Percentiles rank a stretch among this genome's conserved stretches.
These are phyloP conservation scores for Brassica balearica DNA, from an alignment of 441 rosid species.

Conservation along the genomic window DNA sequence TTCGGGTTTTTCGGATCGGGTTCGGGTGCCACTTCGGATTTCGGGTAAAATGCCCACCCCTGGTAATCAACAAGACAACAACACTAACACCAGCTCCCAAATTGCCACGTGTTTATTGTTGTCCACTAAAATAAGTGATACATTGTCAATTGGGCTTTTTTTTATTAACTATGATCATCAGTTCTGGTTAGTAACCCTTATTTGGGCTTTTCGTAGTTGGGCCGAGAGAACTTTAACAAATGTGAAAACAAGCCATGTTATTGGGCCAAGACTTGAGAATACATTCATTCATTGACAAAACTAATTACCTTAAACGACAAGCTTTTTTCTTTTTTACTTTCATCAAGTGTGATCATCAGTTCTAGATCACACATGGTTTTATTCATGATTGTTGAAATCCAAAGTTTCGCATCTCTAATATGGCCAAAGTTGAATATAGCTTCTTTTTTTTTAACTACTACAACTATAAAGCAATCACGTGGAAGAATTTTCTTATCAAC, in stretches of 20 bases:
- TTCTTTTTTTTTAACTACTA: background rate
- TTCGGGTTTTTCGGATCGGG: too few relatives aligned
- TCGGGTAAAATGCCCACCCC: too few relatives aligned
- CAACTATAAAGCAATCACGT: constrained; percentile 5
- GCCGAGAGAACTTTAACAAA: background rate
- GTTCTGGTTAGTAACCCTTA: too few relatives aligned
- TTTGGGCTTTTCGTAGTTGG: constrained; percentile 1
- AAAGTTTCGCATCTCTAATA: background rate
- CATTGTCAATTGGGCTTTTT: constrained; percentile 3
- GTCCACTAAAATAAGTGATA: background rate
- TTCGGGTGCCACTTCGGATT: too few relatives aligned
- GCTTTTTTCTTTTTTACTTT: background rate
- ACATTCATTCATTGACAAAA: background rate
- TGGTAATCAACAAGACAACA: background rate
- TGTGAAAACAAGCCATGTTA: background rate
- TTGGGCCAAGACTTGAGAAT: too few relatives aligned
- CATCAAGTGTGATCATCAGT: background rate
- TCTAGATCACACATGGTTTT: background rate
- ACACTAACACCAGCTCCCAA: background rate
- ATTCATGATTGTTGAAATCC: background rate
- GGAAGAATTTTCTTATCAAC: background rate
- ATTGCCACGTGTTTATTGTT: background rate
- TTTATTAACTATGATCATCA: too few relatives aligned
- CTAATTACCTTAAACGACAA: background rate
- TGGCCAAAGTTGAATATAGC: background rate